Evolutionary conservation across 106 monocot species (phyloP).

Genomic region (Acanthochlamys bracteata): DNA sequence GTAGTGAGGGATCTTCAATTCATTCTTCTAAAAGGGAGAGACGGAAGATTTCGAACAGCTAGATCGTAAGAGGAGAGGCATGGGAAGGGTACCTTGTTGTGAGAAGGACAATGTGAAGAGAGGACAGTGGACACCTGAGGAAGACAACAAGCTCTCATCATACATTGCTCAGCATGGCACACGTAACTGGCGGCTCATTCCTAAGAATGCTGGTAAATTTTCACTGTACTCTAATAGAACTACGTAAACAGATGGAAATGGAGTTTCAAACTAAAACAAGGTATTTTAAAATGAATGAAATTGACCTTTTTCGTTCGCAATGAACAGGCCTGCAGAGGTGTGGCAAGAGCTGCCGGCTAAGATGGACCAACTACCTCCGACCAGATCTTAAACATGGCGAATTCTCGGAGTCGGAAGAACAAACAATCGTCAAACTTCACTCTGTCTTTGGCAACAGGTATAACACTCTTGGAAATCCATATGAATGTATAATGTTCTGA

Average conservation of each 20-base stretch:
- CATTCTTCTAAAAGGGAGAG: not conserved
- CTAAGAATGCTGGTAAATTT: slow-evolving; percentile 84
- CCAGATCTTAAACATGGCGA: slow-evolving; percentile 95
- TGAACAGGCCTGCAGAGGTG: slow-evolving; percentile 77
- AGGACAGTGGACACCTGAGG: slow-evolving; percentile 98
- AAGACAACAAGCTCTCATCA: slow-evolving; percentile 91
- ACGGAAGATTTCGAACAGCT: not conserved
- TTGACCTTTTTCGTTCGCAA: not conserved
- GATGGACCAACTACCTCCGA: slow-evolving; percentile 97
- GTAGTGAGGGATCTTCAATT: no score
- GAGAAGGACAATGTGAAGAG: slow-evolving; percentile 94
- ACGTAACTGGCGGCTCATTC: slow-evolving; percentile 93
- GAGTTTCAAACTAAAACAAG: no score
- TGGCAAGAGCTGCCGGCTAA: slow-evolving; percentile 94
- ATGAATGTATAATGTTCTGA: no score
- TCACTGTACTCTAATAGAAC: not conserved
- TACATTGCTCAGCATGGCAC: slow-evolving; percentile 95
- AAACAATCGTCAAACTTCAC: slow-evolving; percentile 85
- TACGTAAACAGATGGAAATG: no score
- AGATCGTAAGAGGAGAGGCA: not conserved
- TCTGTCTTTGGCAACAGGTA: slow-evolving; percentile 87
- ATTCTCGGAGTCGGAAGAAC: slow-evolving; percentile 80
- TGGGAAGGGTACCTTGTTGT: slow-evolving; percentile 94
- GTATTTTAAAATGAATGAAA: no score
- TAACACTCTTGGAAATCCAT: not conserved